Evolutionary conservation across 2,329 filamentous ascomycete genomes (phyloP), one percentile per base, ranked within the genome.

Genomic region (Tolypocladium tropicale): DNA sequence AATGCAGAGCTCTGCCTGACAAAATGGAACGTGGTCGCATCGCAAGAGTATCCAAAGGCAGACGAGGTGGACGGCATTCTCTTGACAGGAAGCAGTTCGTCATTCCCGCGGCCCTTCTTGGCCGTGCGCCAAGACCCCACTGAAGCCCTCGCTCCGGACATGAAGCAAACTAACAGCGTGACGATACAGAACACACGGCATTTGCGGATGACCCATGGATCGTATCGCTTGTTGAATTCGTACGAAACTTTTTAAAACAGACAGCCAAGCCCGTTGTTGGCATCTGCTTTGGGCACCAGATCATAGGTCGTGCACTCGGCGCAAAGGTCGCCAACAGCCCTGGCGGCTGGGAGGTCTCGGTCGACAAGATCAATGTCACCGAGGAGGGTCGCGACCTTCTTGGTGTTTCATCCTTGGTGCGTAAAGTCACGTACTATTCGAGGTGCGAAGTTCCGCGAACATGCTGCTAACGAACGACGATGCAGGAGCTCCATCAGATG

Each of bases 231-330:
- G 68, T 69, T 5, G 64, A 68, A 16, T 77, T 68, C 57, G 63
- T 74, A 7, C 59, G 59, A 16, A 56, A 60, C 7, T 60, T 67
- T 6, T 62, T 66, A 41, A 58, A 57, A 4, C 63, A 60, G 7
- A 67, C 64, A 4, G 60, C 62, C 12, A 62, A 66, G 30, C 72
- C 68, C 0, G 63, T 76, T 1, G 64, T 76, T 2, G 75, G 75
- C 0, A 71, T 76, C n/a, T 77, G 75, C 57, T 77, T 76, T 55
- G 75, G 75, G 1, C 75, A 77, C 53, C 74, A 77, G 54, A 74
- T 77, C 36, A 65, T 77, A 33, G 75, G 67, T 1, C 68, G 74
- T 4, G 73, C 74, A 1, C 62, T 77, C 1, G 68, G 67, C 12
- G 68, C 68, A 9, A 67, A 68, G 41, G 70, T 76, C 4, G 70